Percentiles rank a stretch among this genome's conserved stretches.
Evolutionary conservation across 1,139 yeast species (phyloP).

Genomic region (Debaryomycetaceae sp.): DNA sequence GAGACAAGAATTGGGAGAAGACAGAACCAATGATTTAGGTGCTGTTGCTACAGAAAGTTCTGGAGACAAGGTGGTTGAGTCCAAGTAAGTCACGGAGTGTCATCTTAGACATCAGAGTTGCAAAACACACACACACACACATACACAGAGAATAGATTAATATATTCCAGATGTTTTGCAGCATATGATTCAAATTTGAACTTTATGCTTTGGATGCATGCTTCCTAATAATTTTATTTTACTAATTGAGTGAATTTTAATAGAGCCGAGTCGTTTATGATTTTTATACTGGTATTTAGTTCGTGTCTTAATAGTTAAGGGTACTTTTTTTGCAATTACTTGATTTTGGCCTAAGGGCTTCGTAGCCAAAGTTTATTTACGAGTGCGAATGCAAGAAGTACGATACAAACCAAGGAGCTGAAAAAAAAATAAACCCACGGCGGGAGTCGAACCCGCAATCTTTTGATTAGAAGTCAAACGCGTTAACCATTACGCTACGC

Average conservation of each 20-base stretch:
- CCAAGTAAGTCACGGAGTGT: neutral
- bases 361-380: no score
- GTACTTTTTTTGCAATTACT: neutral
- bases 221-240: no score
- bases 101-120: no score
- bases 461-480: slow-evolving; percentile 46
- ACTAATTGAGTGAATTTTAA: neutral
- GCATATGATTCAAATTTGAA: neutral
- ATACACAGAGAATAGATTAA: no score
- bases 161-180: neutral
- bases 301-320: neutral
- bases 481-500: slow-evolving; percentile 46
- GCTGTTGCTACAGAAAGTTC: neutral
- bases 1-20: slow-evolving; percentile 11
- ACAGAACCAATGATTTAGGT: neutral
- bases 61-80: neutral
- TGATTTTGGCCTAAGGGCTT: no score
- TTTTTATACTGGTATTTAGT: neutral
- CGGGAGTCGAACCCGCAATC: slow-evolving; percentile 48
- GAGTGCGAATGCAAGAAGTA: no score
- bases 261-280: neutral
- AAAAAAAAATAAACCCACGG: slow-evolving; percentile 28
- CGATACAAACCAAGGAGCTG: neutral
- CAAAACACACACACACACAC: neutral
- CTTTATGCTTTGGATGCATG: no score